Base-by-base conservation (phyloP, 805 yeast species). In the Ogataea kodamae region DNA sequence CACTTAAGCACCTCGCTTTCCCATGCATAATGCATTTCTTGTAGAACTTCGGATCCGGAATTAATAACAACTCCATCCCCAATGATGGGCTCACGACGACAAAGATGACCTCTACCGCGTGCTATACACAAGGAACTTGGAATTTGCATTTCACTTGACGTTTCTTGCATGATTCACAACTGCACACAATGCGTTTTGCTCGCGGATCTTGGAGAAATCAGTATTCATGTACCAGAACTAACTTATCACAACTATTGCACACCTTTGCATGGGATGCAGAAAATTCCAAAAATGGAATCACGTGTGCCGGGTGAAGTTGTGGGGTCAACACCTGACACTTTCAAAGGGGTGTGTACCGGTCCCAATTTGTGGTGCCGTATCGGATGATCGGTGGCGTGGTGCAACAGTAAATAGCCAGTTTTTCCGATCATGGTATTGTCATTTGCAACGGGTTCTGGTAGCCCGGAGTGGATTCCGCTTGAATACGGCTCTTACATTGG, bases 101-200 rank as follows among this genome's bases (percentile, higher is more conserved):
- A 62, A 11, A 50, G 25, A 36, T 52, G 56, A 3, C 51, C 62
- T 26, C 49, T 40, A 25, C 57, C 54, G 34, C 64, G 42, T 6
- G 49, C 45, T 10, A 60, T 55, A 39, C 78, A 69, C 78, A 72
- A 1, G 78, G 77, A 16, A 55, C 54, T 18, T 58, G 59, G 11
- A 71, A 68, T 45, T 72, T 66, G 47, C 78, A 72, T 42, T 68
- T 70, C 33, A 68, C 68, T 48, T 72, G 71, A 19, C 73, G 54
- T 39, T 56, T 59, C 25, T 71, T 57, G 46, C 78, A 72, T 33
- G n/a, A n/a, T n/a, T n/a, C n/a, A n/a, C n/a, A n/a, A n/a, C n/a
- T n/a, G n/a, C n/a, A n/a, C n/a, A n/a, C n/a, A n/a, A n/a, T n/a
- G n/a, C n/a, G n/a, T n/a, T n/a, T n/a, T 60, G 59, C 35, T 58